Evolutionary conservation across 108 stramenopile genomes (phyloP).

Genomic region (Pseudonitzschia delicatissima): DNA sequence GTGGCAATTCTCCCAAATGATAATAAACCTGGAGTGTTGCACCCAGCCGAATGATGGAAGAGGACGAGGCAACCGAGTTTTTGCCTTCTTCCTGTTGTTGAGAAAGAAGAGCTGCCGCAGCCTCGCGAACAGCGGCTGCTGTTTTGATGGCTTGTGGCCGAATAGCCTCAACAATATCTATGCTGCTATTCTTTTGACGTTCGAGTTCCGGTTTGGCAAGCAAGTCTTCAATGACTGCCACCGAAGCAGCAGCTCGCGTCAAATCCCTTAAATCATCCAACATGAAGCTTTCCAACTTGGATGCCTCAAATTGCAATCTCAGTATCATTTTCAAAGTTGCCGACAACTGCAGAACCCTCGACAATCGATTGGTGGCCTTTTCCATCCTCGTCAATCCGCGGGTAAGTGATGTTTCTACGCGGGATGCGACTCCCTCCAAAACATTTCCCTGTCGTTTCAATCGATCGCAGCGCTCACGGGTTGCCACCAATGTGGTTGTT

Average conservation of each 20-base stretch:
- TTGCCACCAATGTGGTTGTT: slow-evolving; percentile 28
- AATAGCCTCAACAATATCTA: slow-evolving; percentile 65
- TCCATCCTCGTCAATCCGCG: slow-evolving; percentile 73
- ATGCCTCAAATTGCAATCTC: slow-evolving; percentile 71
- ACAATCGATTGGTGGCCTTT: slow-evolving; percentile 59
- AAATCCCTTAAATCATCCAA: slow-evolving; percentile 77
- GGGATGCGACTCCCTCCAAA: slow-evolving; percentile 53
- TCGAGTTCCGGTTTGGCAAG: slow-evolving; percentile 50
- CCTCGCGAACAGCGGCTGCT: slow-evolving; percentile 49
- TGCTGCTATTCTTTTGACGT: slow-evolving; percentile 13
- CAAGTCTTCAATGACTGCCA: slow-evolving; percentile 76
- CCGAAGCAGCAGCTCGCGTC: slow-evolving; percentile 78
- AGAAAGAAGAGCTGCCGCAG: slow-evolving; percentile 60
- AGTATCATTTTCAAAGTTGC: slow-evolving; percentile 79
- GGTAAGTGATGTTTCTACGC: slow-evolving; percentile 65
- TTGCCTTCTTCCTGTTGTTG: slow-evolving; percentile 40
- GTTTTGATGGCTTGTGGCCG: slow-evolving; percentile 37
- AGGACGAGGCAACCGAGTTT: neutral
- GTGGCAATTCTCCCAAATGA: slow-evolving; percentile 76
- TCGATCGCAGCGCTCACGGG: slow-evolving; percentile 65
- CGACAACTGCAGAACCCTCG: slow-evolving; percentile 64
- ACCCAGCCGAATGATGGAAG: slow-evolving; percentile 49
- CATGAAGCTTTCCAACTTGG: slow-evolving; percentile 62
- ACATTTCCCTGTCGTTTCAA: slow-evolving; percentile 69
- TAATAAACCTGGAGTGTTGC: slow-evolving; percentile 84